Percentiles rank a stretch among this genome's conserved stretches.
Evolutionary conservation across 1,284 basidiomycete species (phyloP).

Genomic region (Agaricales sp.): DNA sequence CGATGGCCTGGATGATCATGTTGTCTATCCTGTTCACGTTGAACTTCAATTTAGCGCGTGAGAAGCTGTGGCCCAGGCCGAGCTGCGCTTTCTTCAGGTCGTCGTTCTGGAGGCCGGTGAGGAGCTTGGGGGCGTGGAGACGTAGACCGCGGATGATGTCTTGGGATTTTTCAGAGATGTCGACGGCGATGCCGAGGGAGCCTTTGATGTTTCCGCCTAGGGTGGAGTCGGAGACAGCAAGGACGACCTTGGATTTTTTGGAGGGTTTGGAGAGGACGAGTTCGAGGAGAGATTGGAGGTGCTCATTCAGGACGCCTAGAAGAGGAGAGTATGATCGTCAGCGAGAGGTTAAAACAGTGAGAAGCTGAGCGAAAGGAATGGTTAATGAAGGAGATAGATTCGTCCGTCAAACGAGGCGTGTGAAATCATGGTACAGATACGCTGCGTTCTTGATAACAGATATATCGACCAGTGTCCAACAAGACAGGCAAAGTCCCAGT

Average conservation of each 20-base stretch:
- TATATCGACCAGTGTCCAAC: too few relatives aligned
- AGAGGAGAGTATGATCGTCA: background rate
- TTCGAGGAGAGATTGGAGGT: constrained; percentile 82
- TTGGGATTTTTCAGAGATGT: constrained; percentile 78
- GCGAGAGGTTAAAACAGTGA: too few relatives aligned
- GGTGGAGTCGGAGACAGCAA: constrained; percentile 77
- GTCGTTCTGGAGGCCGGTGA: constrained; percentile 82
- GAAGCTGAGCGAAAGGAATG: background rate
- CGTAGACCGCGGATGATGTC: constrained; percentile 94
- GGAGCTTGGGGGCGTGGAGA: constrained; percentile 84
- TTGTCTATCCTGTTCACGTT: constrained; percentile 99
- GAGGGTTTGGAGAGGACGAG: constrained; percentile 77
- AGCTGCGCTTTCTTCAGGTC: constrained; percentile 93
- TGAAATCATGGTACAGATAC: too few relatives aligned
- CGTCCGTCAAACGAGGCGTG: too few relatives aligned
- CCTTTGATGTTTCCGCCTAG: constrained; percentile 80
- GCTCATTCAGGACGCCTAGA: constrained; percentile 83
- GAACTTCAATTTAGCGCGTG: constrained; percentile 97
- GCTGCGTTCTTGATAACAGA: too few relatives aligned
- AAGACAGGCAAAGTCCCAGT: too few relatives aligned
- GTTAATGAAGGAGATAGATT: constrained; percentile 4
- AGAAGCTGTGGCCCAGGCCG: constrained; percentile 96
- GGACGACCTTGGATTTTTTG: constrained; percentile 74
- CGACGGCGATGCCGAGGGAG: constrained; percentile 72
- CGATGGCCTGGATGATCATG: constrained; percentile 99